These are phyloP conservation scores for Solanum raphanifolium DNA, from an alignment of 257 asterid species.

Conservation along the genomic window DNA sequence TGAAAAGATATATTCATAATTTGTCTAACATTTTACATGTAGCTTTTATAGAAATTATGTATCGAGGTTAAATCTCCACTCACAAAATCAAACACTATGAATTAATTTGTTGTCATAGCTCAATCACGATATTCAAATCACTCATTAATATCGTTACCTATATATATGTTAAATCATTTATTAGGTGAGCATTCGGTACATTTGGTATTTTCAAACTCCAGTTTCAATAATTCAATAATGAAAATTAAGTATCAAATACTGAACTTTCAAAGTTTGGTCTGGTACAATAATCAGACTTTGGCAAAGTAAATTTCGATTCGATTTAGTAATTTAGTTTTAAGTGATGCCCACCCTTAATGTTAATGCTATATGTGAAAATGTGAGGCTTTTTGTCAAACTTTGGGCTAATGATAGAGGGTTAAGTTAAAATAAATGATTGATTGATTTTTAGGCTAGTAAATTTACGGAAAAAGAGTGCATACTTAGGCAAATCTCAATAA, in stretches of 20 bases:
- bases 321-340: neutral
- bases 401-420: neutral
- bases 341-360: neutral
- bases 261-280: neutral
- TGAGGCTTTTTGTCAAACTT: neutral
- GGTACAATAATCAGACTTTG: too few species aligned
- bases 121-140: too few species aligned
- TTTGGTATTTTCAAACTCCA: neutral
- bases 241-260: neutral
- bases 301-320: too few species aligned
- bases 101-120: neutral
- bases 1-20: too few species aligned
- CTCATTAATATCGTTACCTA: too few species aligned
- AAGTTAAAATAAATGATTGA: neutral
- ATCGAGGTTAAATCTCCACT: neutral
- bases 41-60: too few species aligned
- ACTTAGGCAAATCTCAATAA: neutral
- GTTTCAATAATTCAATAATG: neutral
- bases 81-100: neutral
- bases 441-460: neutral
- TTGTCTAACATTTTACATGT: too few species aligned
- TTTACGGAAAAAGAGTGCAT: neutral
- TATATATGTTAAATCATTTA: too few species aligned
- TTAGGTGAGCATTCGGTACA: too few species aligned
- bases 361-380: neutral